Base-by-base conservation (phyloP, 441 rosid species). In the Pelargonium myrrhifolium region DNA sequence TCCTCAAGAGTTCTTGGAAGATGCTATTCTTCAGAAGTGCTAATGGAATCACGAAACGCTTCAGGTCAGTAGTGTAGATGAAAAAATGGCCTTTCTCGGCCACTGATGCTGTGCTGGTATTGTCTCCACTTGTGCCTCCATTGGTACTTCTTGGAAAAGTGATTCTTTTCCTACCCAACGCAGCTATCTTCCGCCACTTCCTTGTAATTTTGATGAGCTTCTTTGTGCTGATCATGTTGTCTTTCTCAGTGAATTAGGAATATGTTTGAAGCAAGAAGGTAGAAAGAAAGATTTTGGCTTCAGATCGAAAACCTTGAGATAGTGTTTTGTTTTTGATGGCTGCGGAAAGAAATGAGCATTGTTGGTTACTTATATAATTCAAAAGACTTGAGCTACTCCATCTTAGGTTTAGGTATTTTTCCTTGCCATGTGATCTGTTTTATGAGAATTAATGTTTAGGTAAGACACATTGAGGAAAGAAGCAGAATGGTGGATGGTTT, bases 201-300 rank as follows among this genome's bases (percentile, higher is more conserved):
- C 65, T 81, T 11, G 81, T 80, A 45, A 77, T 68, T 62, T 76
- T 69, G 59, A 76, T 61, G 60, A 81, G 71, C 66, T 81, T 78
- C 75, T 64, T 78, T 35, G 70, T 1, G 58, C 60, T 80, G n/a
- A 84, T 75, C 81, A 76, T 84, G 6, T 4, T 74, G 20, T 6
- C 24, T 28, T 24, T 24, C 42, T 37, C 42, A 4, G 28, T 24
- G 28, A 24, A 24, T 37, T 31, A 2, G 37, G 7, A 37, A 1
- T 37, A 37, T 1, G 9, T 37, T 5, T 37, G 42, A 37, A 37
- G 42, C 42, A 37, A 37, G 42, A 37, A 37, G 42, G 7, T 37
- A 1, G 42, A 37, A 37, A 37, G 28, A 37, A 37, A 37, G 42
- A 37, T 37, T 37, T 37, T 4, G 9, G 3, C 42, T 37, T 37